These are phyloP conservation scores for Apiospora arundinis DNA, from an alignment of 2,329 filamentous ascomycete species.

Conservation along the genomic window DNA sequence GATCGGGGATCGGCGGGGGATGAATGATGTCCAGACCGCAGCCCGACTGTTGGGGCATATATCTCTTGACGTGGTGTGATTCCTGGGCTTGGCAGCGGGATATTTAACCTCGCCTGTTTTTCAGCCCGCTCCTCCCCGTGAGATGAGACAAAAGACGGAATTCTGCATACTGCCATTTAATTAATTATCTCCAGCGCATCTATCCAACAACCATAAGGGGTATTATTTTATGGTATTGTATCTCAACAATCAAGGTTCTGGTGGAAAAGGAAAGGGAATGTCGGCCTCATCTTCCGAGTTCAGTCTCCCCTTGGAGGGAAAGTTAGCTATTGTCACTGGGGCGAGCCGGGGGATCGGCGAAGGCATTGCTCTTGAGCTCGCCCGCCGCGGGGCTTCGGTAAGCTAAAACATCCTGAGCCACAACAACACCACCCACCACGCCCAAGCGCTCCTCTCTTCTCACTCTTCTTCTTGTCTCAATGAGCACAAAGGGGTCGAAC, in stretches of 20 bases:
- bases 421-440: conserved; percentile 50
- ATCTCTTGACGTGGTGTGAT: conserved; percentile 17
- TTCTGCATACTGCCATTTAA: background rate
- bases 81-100: background rate
- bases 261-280: background rate
- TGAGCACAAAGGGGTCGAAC: conserved; percentile 21
- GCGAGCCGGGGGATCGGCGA: conserved; percentile 54
- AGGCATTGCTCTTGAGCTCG: conserved; percentile 55
- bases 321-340: conserved; percentile 51
- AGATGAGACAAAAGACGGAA: too few species aligned
- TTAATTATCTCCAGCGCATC: background rate
- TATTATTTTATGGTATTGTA: too few species aligned
- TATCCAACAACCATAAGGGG: too few species aligned
- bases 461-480: background rate
- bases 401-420: conserved; percentile 52
- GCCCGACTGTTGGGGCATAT: background rate
- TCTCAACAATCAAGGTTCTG: too few species aligned
- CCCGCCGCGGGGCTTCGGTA: conserved; percentile 51
- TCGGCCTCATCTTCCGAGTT: background rate
- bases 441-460: conserved; percentile 32
- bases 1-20: background rate
- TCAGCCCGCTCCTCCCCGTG: background rate
- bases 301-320: conserved; percentile 27
- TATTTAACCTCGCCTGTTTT: background rate
- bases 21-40: background rate